Percentiles rank a stretch among this genome's conserved stretches.
Evolutionary conservation across 2,329 filamentous ascomycete genomes (phyloP).

Genomic region (Eutypa lata): DNA sequence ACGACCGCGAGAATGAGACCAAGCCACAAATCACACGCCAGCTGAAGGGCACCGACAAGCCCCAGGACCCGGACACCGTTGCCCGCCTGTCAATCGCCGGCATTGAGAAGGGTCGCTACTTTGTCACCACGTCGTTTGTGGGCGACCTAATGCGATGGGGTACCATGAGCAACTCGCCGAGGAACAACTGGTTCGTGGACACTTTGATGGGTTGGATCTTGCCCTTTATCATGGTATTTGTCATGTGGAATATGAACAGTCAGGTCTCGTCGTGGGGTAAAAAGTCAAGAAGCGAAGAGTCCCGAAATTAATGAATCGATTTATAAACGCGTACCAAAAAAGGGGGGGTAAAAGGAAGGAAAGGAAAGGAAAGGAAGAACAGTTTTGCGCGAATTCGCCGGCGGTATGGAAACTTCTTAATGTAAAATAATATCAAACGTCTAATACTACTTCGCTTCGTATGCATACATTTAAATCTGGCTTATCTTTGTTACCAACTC

Average conservation of each 20-base stretch:
- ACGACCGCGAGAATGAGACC: slow-evolving; percentile 66
- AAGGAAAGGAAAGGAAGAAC: too few species aligned
- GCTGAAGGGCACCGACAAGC: slow-evolving; percentile 73
- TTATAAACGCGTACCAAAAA: too few species aligned
- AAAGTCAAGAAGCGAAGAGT: too few species aligned
- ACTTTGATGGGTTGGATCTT: slow-evolving; percentile 50
- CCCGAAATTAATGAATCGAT: too few species aligned
- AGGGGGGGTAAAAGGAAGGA: too few species aligned
- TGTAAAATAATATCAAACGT: too few species aligned
- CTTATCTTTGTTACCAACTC: too few species aligned
- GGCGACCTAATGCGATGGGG: slow-evolving; percentile 67
- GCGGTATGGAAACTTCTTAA: too few species aligned
- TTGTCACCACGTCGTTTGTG: slow-evolving; percentile 70
- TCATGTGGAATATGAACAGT: slow-evolving; percentile 50
- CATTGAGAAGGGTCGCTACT: slow-evolving; percentile 74
- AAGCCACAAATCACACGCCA: slow-evolving; percentile 76
- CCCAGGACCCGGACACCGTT: slow-evolving; percentile 72
- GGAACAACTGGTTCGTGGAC: slow-evolving; percentile 58
- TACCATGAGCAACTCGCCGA: slow-evolving; percentile 47
- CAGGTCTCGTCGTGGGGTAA: slow-evolving; percentile 52
- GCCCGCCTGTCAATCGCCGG: slow-evolving; percentile 67
- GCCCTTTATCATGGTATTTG: slow-evolving; percentile 52
- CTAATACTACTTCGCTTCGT: too few species aligned
- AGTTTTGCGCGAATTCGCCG: too few species aligned
- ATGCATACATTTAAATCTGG: too few species aligned